Evolutionary conservation across 257 asterid species (phyloP), one percentile per base, ranked within the genome.

Genomic region (Paulownia fortunei): DNA sequence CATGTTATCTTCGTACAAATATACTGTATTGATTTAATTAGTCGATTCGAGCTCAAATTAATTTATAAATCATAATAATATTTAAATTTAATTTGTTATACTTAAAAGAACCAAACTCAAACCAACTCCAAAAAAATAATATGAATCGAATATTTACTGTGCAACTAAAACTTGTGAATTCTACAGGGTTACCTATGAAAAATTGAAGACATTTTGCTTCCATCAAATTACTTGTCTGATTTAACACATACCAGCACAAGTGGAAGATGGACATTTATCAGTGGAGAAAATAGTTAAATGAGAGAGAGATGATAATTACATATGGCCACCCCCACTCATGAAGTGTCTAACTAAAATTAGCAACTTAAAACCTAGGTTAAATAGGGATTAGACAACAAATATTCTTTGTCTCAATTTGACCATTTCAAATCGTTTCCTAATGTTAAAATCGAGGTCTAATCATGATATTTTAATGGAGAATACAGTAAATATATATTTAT

Each of bases 251-350:
- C 82, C 73, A n/a, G 27, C 77, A 49, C 32, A 54, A 42, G 24
- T 67, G 69, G 18, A 23, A 37, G 56, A 39, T 51, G 72, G 72
- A 64, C 59, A 55, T 36, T 72, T 46, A 27, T 18, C 2, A 67
- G 76, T 82, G 83, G 81, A 52, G 76, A 44, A 73, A 78, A 51
- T 62, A 74, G 61, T 42, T 69, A n/a, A n/a, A n/a, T n/a, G n/a
- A n/a, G n/a, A n/a, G n/a, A n/a, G n/a, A n/a, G n/a, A n/a, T n/a
- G n/a, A n/a, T n/a, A n/a, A n/a, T n/a, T n/a, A n/a, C n/a, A n/a
- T n/a, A n/a, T n/a, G n/a, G n/a, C n/a, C n/a, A n/a, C n/a, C n/a
- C n/a, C n/a, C n/a, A n/a, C n/a, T n/a, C 1, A 39, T 10, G 9
- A 12, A 27, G 68, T 72, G 62, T 21, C 52, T 51, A 64, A 77